phyloP scores from a whole-genome alignment of 78 protist genomes.

The Dictyostelium brefeldianum region DNA sequence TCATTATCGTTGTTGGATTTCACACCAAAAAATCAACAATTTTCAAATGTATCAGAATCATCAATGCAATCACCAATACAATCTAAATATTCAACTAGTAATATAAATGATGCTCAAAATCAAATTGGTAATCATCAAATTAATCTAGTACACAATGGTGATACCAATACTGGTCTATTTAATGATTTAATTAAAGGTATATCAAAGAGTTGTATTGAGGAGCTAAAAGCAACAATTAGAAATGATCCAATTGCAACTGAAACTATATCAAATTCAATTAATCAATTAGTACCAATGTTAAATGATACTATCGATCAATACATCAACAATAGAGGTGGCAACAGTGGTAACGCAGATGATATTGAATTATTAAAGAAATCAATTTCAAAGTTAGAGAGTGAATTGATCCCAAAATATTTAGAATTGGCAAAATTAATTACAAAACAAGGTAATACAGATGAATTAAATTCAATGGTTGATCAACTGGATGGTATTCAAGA shows the following conservation, averaged over 20 bases:
- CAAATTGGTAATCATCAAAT: background rate
- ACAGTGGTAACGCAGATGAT: background rate
- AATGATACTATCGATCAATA: background rate
- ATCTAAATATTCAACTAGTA: slow-evolving; percentile 17
- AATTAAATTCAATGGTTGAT: slow-evolving; percentile 24
- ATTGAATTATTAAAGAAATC: background rate
- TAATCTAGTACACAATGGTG: background rate
- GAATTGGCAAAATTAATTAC: background rate
- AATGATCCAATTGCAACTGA: slow-evolving; percentile 32
- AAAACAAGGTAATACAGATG: background rate
- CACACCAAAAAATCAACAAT: background rate
- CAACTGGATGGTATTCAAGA: slow-evolving; percentile 37
- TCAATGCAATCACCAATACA: slow-evolving; percentile 8
- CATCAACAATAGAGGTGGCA: background rate
- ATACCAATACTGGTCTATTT: background rate
- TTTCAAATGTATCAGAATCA: no score
- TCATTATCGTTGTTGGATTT: background rate
- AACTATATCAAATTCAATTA: slow-evolving; percentile 14
- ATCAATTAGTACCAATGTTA: background rate
- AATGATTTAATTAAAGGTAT: slow-evolving; percentile 37
- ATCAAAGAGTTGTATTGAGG: slow-evolving; percentile 20
- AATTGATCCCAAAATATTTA: background rate
- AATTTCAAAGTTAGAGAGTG: background rate
- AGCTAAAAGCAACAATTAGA: slow-evolving; percentile 42
- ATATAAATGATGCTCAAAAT: slow-evolving; percentile 5